A percentile compares a stretch with the other conserved stretches of the same genome.
Evolutionary conservation across 2,329 filamentous ascomycete species (phyloP).

Genomic region (Cadophora luteo-olivacea): DNA sequence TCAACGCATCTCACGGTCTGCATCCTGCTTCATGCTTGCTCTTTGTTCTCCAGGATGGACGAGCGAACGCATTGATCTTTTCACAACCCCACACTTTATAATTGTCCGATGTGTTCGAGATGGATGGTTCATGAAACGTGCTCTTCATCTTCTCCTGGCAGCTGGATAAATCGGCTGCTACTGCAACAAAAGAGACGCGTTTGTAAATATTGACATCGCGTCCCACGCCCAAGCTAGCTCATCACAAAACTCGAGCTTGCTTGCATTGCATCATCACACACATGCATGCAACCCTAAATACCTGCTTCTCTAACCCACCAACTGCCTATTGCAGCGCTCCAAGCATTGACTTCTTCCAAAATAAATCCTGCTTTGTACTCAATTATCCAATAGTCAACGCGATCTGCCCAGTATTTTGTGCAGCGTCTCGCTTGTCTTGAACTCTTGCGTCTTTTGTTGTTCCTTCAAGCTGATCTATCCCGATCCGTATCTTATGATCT

Average conservation of each 20-base stretch:
- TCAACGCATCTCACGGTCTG: conserved; percentile 2
- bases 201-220: conserved; percentile 40
- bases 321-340: neutral
- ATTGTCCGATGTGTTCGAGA: conserved; percentile 2
- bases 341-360: neutral
- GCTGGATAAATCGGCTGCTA: conserved; percentile 1
- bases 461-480: neutral
- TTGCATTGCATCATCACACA: conserved; percentile 23
- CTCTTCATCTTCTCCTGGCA: neutral
- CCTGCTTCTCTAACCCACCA: conserved; percentile 12
- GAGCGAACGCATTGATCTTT: conserved; percentile 11
- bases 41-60: neutral
- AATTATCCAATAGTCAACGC: conserved; percentile 19
- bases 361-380: neutral
- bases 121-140: conserved; percentile 5
- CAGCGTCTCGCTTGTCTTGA: conserved; percentile 24
- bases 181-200: conserved; percentile 27
- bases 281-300: conserved; percentile 10
- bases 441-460: conserved; percentile 7
- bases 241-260: conserved; percentile 2
- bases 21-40: conserved; percentile 16
- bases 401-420: neutral
- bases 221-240: conserved; percentile 17
- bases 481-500: neutral
- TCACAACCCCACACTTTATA: conserved; percentile 21